Base-by-base conservation (phyloP, 352 stramenopile species). In the Phytopythium oedochilum region DNA sequence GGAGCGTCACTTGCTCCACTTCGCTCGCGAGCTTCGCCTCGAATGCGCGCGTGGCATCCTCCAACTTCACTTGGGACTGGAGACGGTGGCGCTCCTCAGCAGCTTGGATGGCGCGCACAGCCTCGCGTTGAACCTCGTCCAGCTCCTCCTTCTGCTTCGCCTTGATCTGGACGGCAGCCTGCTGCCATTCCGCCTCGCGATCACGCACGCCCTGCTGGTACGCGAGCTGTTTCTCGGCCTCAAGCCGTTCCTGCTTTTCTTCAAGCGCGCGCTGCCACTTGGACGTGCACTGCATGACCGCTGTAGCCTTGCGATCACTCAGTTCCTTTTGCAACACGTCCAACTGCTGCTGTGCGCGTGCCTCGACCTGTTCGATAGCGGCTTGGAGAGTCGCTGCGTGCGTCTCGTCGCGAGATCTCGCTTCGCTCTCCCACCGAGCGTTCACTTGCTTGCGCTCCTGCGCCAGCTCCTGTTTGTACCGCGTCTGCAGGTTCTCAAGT, bases 161-260 rank as follows among this genome's bases (percentile, higher is more conserved):
- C 50, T 92, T 92, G 58, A 92, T 91, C 48, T 86, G 69, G 5
- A 64, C 18, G 2, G 83, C 83, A 4, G 83, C 83, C 42, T 85
- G 72, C 51, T 91, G 83, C 83, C 83, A 92, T 40, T 91, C 80
- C 11, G 64, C 73, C 53, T 92, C 83, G 1, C 83, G 80, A 60
- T 92, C 83, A 36, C 78, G 63, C 9, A 81, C n/a, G 0, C 83
- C 83, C 57, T 66, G 71, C 5, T 83, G 72, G 53, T 92, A 92
- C 25, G 67, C 59, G 5, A 71, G 57, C 23, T 76, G 76, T 42
- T 82, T 89, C 23, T 92, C 83, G 6, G 75, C 53, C 18, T 89
- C 74, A 0, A 89, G 53, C 6, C 83, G 69, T 46, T 75, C 73
- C 35, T 90, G 76, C 6, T 89, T 61, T 22, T 90, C 83, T 36